Evolutionary conservation across 768 basidiomycete species (phyloP).

Genomic region (Hirschioporus abietinus): DNA sequence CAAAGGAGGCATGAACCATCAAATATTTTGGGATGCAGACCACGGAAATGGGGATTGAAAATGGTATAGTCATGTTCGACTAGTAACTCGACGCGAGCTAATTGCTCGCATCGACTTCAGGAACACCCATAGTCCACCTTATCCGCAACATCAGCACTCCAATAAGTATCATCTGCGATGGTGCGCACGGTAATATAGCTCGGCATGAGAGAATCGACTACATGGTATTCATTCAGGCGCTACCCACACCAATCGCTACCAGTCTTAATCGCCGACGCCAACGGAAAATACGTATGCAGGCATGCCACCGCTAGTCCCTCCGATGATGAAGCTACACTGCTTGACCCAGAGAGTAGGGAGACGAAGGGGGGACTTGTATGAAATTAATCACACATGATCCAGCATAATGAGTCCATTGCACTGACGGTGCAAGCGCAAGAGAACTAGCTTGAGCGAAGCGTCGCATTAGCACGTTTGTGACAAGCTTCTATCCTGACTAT

Average conservation of each 20-base stretch:
- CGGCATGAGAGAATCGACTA: background rate
- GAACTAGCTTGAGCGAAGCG: background rate
- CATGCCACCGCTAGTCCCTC: background rate
- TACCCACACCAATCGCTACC: background rate
- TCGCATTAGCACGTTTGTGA: background rate
- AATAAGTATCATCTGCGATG: background rate
- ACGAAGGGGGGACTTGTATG: background rate
- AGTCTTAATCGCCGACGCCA: background rate
- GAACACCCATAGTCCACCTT: background rate
- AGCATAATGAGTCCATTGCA: background rate
- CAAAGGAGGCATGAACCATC: too few relatives aligned
- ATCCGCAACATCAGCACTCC: background rate
- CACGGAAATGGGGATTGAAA: too few relatives aligned
- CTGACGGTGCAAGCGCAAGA: background rate
- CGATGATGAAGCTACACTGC: background rate
- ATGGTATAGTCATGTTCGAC: too few relatives aligned
- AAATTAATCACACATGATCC: background rate
- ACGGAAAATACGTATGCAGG: background rate
- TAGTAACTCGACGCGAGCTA: too few relatives aligned
- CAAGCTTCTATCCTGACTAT: background rate
- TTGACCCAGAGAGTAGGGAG: too few relatives aligned
- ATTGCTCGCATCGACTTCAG: background rate
- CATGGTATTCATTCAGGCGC: background rate
- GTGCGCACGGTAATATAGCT: background rate
- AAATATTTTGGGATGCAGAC: too few relatives aligned